phyloP scores from a whole-genome alignment of 1,284 basidiomycete species.

The Schizopora paradoxa region DNA sequence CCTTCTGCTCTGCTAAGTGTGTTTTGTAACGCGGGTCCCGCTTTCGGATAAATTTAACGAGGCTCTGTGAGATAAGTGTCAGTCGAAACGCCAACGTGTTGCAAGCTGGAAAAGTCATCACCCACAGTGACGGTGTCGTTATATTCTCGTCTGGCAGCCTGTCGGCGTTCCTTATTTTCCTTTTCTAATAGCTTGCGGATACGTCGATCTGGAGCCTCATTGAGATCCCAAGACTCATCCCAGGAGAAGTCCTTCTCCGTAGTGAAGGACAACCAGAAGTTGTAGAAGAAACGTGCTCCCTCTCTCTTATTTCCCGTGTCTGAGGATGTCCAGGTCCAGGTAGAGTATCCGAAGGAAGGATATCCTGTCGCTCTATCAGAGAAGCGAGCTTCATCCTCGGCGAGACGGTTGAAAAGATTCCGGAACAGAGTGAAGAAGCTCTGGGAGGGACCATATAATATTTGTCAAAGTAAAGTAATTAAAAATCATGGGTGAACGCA shows the following conservation, averaged over 20 bases:
- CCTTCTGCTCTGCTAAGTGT: conserved; percentile 50
- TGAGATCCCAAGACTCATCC: conserved; percentile 80
- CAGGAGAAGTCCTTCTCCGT: conserved; percentile 90
- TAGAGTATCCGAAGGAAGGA: conserved; percentile 82
- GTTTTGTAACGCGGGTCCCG: conserved; percentile 90
- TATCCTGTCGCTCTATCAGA: conserved; percentile 42
- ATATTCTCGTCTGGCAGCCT: conserved; percentile 86
- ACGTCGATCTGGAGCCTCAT: conserved; percentile 83
- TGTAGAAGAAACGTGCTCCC: conserved; percentile 76
- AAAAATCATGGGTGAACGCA: conserved; percentile 34
- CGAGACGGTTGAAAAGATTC: conserved; percentile 82
- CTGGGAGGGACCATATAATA: conserved; percentile 34
- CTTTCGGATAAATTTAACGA: conserved; percentile 86
- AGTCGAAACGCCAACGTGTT: neutral
- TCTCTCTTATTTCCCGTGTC: conserved; percentile 35
- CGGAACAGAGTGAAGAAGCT: conserved; percentile 90
- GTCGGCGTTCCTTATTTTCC: conserved; percentile 90
- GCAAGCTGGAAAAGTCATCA: conserved; percentile 10
- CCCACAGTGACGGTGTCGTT: conserved; percentile 86
- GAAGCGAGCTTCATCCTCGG: conserved; percentile 74
- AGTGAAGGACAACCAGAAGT: conserved; percentile 81
- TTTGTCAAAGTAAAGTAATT: neutral
- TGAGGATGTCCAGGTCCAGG: conserved; percentile 63
- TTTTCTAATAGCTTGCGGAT: conserved; percentile 90
- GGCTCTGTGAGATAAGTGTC: conserved; percentile 42